Evolutionary conservation across 2,329 filamentous ascomycete species (phyloP).

Genomic region (Microcyclosporella mali): DNA sequence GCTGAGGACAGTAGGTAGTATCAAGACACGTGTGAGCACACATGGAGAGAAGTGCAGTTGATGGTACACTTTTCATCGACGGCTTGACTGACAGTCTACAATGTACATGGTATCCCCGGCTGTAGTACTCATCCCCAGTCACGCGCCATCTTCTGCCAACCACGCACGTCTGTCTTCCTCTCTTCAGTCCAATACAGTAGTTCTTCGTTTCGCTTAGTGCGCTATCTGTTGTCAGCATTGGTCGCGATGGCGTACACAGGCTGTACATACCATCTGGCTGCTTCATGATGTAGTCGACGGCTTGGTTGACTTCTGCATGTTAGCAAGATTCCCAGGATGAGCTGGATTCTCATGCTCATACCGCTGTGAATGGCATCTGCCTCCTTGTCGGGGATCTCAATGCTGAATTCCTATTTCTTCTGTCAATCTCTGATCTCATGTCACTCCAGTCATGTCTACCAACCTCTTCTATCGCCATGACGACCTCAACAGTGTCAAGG

Average conservation of each 20-base stretch:
- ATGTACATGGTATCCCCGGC: slow-evolving; percentile 26
- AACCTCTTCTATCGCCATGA: slow-evolving; percentile 99
- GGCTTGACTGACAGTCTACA: slow-evolving; percentile 20
- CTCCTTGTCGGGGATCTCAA: slow-evolving; percentile 97
- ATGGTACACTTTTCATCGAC: slow-evolving; percentile 29
- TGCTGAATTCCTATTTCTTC: slow-evolving; percentile 64
- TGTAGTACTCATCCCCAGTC: slow-evolving; percentile 8
- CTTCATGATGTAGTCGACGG: slow-evolving; percentile 85
- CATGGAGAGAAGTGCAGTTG: slow-evolving; percentile 7
- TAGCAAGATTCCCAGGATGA: slow-evolving; percentile 20
- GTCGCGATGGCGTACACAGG: too few relatives aligned
- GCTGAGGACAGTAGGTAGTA: too few relatives aligned
- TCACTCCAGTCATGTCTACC: slow-evolving; percentile 16
- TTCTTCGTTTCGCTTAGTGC: slow-evolving; percentile 22
- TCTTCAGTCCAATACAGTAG: neutral
- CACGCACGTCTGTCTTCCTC: slow-evolving; percentile 1
- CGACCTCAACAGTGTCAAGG: slow-evolving; percentile 97
- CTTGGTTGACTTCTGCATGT: slow-evolving; percentile 69
- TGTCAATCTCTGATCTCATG: slow-evolving; percentile 47
- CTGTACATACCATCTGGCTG: slow-evolving; percentile 77
- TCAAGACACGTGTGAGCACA: too few relatives aligned
- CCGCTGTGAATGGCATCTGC: slow-evolving; percentile 89
- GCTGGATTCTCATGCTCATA: slow-evolving; percentile 44
- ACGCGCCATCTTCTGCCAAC: slow-evolving; percentile 6
- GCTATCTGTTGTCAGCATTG: slow-evolving; percentile 23